Evolutionary conservation across 495 filamentous ascomycete species (phyloP), one percentile per base, ranked within the genome.

Genomic region (Xylaria bambusicola): DNA sequence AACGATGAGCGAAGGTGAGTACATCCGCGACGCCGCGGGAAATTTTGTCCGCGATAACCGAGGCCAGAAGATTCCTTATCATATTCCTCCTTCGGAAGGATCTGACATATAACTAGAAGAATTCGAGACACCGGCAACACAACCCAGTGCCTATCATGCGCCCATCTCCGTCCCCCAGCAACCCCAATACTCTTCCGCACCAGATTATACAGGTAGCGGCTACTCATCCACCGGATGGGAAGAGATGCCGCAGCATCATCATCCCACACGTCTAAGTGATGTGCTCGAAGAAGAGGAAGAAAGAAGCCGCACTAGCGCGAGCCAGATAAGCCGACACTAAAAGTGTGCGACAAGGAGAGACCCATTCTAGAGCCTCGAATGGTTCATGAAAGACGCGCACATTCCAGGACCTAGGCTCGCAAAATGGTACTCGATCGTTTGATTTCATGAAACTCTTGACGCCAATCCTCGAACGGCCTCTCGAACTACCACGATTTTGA

Each of bases 231-330:
- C 80, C 0, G 88, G 85, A 8, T 97, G 92, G 93, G 91, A 94
- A 52, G 75, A 74, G 9, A 82, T 92, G 53, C 61, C 89, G n/a
- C 80, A 93, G 48, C 94, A 97, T 75, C 93, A 97, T 66, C 94
- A 98, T 75, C 93, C 93, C 0, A 97, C 93, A 2, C 79, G 94
- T 52, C 75, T 98, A 56, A 97, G 94, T 69, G 94, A 98, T 77
- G 93, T 98, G 10, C 80, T 94, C 9, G 94, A 98, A 61, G 85
- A 86, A 41, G 86, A 90, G 64, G 88, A 96, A 55, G 89, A 93
- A 72, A 76, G 83, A 36, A 88, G 88, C 58, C 75, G 82, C 6
- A 83, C 82, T 2, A 82, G 80, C 48, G 73, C 78, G 5, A 82
- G 79, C 67, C 68, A 71, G 62, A 68, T 78, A 41, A 79, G 77